Evolutionary conservation across 306 rosid genomes (phyloP).

Genomic region (Trifolium fragiferum): DNA sequence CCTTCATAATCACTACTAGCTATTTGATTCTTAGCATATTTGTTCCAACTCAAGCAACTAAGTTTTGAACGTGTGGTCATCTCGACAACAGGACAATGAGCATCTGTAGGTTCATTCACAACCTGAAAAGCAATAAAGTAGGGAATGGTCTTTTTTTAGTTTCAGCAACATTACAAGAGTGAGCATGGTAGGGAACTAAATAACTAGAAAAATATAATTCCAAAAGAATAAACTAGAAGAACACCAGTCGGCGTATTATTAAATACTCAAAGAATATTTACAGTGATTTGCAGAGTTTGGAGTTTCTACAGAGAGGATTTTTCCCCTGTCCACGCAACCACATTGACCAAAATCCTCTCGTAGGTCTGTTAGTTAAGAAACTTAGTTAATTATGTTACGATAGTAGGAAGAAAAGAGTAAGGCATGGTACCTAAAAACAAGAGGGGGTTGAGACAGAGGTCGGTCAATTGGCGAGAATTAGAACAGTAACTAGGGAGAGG

Average conservation of each 20-base stretch:
- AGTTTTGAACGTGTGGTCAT: conserved; percentile 97
- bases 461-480: background rate
- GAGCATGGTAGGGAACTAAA: conserved; percentile 9
- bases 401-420: background rate
- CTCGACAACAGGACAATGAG: conserved; percentile 92
- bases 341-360: background rate
- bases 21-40: conserved; percentile 82
- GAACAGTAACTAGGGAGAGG: background rate
- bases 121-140: conserved; percentile 62
- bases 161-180: conserved; percentile 25
- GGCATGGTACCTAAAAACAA: background rate
- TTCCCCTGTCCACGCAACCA: background rate
- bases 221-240: background rate
- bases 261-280: conserved; percentile 5
- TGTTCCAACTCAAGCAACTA: conserved; percentile 99
- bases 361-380: background rate
- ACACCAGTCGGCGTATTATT: background rate
- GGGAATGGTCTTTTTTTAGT: conserved; percentile 23
- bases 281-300: conserved; percentile 13
- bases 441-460: background rate
- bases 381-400: background rate
- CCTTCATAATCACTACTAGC: conserved; percentile 99
- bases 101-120: conserved; percentile 86
- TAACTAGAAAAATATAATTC: background rate
- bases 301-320: background rate